A percentile compares a stretch with the other conserved stretches of the same genome.
These are phyloP conservation scores for Pelomyxa schiedti DNA, from an alignment of 78 protist species.

Conservation along the genomic window DNA sequence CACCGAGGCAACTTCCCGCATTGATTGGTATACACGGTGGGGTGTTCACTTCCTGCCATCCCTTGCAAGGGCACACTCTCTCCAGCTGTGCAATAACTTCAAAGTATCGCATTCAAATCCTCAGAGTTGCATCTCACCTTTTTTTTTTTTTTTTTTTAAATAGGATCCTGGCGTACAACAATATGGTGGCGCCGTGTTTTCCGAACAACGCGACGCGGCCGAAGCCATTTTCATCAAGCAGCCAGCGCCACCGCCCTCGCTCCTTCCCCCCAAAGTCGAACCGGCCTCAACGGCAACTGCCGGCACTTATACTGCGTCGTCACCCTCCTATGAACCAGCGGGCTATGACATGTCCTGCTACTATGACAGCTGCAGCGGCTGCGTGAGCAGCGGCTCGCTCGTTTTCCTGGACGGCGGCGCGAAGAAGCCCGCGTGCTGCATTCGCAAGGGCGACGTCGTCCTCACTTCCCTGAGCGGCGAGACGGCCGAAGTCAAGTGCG, in stretches of 20 bases:
- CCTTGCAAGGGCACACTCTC: slow-evolving; percentile 33
- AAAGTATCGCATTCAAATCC: slow-evolving; percentile 61
- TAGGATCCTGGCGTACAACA: slow-evolving; percentile 69
- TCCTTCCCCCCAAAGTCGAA: neutral
- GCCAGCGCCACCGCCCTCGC: slow-evolving; percentile 34
- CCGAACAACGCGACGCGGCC: slow-evolving; percentile 15
- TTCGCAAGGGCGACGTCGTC: neutral
- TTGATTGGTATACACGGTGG: slow-evolving; percentile 27
- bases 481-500: neutral
- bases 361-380: slow-evolving; percentile 16
- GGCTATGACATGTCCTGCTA: no score
- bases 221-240: slow-evolving; percentile 34
- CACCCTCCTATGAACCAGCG: no score
- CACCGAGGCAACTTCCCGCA: slow-evolving; percentile 8
- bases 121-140: slow-evolving; percentile 37
- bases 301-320: no score
- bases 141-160: no score
- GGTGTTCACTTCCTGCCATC: slow-evolving; percentile 64
- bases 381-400: slow-evolving; percentile 29
- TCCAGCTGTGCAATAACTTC: slow-evolving; percentile 61
- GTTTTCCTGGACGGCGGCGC: slow-evolving; percentile 21
- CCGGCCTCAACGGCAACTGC: no score
- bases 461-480: neutral
- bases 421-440: neutral
- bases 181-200: slow-evolving; percentile 48